These are phyloP conservation scores for Amauroascus verrucosus DNA, from an alignment of 2,329 filamentous ascomycete genomes.

Conservation along the genomic window DNA sequence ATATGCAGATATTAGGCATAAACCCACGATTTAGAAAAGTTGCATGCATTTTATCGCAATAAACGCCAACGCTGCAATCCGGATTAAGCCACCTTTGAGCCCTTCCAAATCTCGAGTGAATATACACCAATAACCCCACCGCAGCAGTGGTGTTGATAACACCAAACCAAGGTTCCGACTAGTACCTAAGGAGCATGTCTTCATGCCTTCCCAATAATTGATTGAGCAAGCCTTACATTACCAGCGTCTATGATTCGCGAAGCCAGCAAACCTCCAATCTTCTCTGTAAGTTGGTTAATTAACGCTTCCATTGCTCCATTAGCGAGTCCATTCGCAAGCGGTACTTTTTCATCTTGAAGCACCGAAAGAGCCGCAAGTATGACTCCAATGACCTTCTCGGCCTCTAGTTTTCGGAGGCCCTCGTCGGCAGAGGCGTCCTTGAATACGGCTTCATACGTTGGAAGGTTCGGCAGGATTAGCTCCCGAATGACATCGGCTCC, in stretches of 20 bases:
- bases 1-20: not conserved
- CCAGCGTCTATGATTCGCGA: conserved; percentile 33
- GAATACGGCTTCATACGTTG: conserved; percentile 52
- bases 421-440: conserved; percentile 46
- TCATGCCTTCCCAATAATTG: conserved; percentile 24
- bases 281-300: conserved; percentile 29
- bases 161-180: not conserved
- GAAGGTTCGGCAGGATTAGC: conserved; percentile 56
- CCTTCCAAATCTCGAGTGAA: not conserved
- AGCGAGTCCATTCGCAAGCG: conserved; percentile 33
- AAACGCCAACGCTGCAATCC: conserved; percentile 7
- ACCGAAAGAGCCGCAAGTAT: conserved; percentile 48
- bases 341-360: conserved; percentile 40
- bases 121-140: not conserved
- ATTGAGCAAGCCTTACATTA: conserved; percentile 32
- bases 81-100: not conserved
- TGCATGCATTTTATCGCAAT: not conserved
- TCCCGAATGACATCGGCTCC: conserved; percentile 55
- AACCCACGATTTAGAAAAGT: not conserved
- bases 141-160: not conserved
- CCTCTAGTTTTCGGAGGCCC: conserved; percentile 46
- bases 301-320: conserved; percentile 31
- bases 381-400: conserved; percentile 49
- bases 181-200: not conserved
- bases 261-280: conserved; percentile 36